Percentiles rank a stretch among this genome's conserved stretches.
Conservation (phyloP, 2,329 filamentous ascomycete genomes). For the Mycocentrospora acerina region DNA sequence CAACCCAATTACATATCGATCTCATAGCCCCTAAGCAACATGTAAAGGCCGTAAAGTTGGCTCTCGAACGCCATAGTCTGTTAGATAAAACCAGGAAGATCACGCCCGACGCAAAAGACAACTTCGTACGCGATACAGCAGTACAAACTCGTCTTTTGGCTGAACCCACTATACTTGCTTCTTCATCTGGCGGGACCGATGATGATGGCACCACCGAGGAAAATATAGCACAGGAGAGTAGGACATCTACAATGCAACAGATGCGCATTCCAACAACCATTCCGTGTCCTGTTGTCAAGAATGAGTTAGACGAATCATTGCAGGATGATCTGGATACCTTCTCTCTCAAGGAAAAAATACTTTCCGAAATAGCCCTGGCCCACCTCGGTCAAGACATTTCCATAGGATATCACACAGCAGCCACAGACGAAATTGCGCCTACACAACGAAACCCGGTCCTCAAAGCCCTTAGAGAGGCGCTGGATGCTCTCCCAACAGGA, state of each 20-base stretch:
- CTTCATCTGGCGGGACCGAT: no score
- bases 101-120: constrained; percentile 6
- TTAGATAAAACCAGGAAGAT: constrained; percentile 37
- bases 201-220: not conserved
- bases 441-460: constrained; percentile 22
- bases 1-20: constrained; percentile 1
- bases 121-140: no score
- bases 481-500: constrained; percentile 11
- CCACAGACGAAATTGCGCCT: not conserved
- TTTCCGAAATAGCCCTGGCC: constrained; percentile 11
- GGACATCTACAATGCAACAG: constrained; percentile 1
- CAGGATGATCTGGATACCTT: not conserved
- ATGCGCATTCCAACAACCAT: constrained; percentile 28
- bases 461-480: constrained; percentile 19
- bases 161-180: no score
- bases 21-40: constrained; percentile 33
- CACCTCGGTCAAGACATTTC: constrained; percentile 14
- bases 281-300: not conserved
- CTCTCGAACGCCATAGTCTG: constrained; percentile 32
- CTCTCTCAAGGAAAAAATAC: constrained; percentile 3
- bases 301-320: not conserved
- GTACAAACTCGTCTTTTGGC: no score
- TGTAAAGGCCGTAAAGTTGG: constrained; percentile 44
- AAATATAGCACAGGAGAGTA: not conserved
- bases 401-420: constrained; percentile 4